phyloP scores from a whole-genome alignment of 345 rosid species.

The Garcia nutans region DNA sequence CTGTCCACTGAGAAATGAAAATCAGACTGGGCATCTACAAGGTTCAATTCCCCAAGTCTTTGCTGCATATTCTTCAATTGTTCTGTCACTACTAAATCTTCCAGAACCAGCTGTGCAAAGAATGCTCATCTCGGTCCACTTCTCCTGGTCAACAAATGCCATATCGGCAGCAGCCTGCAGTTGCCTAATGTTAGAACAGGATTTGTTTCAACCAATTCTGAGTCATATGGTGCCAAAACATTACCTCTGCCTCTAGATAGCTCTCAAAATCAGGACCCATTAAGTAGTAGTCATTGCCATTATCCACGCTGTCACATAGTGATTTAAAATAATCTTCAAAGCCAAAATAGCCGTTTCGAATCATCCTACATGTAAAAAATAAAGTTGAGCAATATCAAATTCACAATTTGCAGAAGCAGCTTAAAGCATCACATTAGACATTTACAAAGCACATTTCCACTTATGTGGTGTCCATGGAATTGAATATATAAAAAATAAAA shows the following conservation, averaged over 20 bases:
- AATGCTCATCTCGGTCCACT: slow-evolving; percentile 49
- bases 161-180: slow-evolving; percentile 49
- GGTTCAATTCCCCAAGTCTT: slow-evolving; percentile 42
- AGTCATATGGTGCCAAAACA: neutral
- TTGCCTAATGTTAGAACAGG: neutral
- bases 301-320: slow-evolving; percentile 41
- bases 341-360: slow-evolving; percentile 44
- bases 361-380: slow-evolving; percentile 28
- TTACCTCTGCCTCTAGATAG: slow-evolving; percentile 45
- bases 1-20: neutral
- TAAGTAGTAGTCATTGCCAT: slow-evolving; percentile 36
- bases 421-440: neutral
- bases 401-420: neutral
- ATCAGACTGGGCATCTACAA: slow-evolving; percentile 38
- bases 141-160: slow-evolving; percentile 44
- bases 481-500: no score
- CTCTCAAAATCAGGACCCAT: slow-evolving; percentile 43
- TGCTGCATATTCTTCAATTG: slow-evolving; percentile 45
- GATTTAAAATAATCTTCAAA: slow-evolving; percentile 39
- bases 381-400: neutral
- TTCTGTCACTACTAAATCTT: slow-evolving; percentile 45
- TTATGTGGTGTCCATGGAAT: no score
- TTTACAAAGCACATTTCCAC: no score
- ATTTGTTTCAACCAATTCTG: neutral
- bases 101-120: slow-evolving; percentile 45